phyloP scores from a whole-genome alignment of 805 yeast genomes.

The Spathaspora sp. region DNA sequence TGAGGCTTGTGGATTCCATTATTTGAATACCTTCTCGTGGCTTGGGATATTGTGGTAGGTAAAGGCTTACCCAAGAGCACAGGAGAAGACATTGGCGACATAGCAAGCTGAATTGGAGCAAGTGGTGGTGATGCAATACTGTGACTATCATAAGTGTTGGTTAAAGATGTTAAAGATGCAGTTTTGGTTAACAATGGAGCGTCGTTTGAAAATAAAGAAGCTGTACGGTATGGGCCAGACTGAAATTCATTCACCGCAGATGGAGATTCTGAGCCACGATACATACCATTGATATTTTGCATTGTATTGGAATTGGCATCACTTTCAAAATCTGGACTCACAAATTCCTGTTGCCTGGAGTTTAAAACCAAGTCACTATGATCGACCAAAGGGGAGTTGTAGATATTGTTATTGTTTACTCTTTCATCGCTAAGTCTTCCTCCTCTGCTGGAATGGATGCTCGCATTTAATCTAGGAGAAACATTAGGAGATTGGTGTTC shows the following conservation, averaged over 20 bases:
- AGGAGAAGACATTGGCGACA: neutral
- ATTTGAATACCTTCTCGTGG: conserved; percentile 9
- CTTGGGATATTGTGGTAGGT: conserved; percentile 8
- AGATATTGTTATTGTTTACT: neutral
- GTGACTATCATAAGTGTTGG: conserved; percentile 26
- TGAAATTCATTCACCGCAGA: conserved; percentile 6
- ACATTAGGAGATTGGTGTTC: neutral
- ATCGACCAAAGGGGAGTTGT: neutral
- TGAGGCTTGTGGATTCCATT: conserved; percentile 18
- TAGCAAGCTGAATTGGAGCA: neutral
- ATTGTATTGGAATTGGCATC: conserved; percentile 17
- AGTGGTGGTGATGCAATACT: conserved; percentile 12
- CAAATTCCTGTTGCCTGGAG: neutral
- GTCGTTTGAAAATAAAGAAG: conserved; percentile 6
- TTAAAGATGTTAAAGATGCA: conserved; percentile 15
- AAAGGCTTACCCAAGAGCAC: neutral
- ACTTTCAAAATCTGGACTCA: conserved; percentile 19
- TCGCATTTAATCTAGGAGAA: neutral
- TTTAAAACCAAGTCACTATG: neutral
- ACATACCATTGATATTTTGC: conserved; percentile 5
- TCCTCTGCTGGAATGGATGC: neutral
- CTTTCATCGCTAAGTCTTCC: neutral
- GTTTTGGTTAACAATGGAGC: conserved; percentile 4
- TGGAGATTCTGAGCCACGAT: conserved; percentile 4
- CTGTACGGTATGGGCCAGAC: neutral